Evolutionary conservation across 2,329 filamentous ascomycete species (phyloP).

Genomic region (Fonsecaea erecta): DNA sequence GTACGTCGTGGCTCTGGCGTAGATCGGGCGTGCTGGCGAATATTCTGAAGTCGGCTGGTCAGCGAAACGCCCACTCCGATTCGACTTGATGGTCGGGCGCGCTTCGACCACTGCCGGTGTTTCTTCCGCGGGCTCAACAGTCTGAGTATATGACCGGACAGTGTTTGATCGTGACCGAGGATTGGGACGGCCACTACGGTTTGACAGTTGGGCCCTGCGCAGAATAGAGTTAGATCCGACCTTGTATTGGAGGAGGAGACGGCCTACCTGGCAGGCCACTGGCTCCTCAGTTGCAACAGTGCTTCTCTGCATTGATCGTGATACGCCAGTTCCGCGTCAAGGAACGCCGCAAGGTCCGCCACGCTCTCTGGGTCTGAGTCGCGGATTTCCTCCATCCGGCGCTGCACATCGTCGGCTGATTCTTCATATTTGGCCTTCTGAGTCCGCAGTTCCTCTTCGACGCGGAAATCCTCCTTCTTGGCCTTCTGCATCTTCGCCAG

Average conservation of each 20-base stretch:
- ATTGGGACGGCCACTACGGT: constrained; percentile 47
- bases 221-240: neutral
- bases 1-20: constrained; percentile 61
- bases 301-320: constrained; percentile 90
- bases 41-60: constrained; percentile 27
- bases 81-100: constrained; percentile 60
- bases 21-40: constrained; percentile 50
- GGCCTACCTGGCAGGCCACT: constrained; percentile 68
- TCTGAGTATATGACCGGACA: constrained; percentile 66
- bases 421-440: constrained; percentile 98
- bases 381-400: constrained; percentile 95
- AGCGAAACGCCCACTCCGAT: constrained; percentile 49
- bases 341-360: constrained; percentile 75
- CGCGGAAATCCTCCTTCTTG: constrained; percentile 89
- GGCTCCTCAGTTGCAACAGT: constrained; percentile 69
- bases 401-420: constrained; percentile 85
- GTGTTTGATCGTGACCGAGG: constrained; percentile 66
- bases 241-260: constrained; percentile 35
- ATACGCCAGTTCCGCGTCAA: constrained; percentile 88
- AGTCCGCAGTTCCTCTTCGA: constrained; percentile 87
- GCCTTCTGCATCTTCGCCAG: constrained; percentile 89
- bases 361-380: constrained; percentile 86
- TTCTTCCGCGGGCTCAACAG: constrained; percentile 62
- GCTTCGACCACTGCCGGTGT: constrained; percentile 55
- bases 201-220: constrained; percentile 21